A percentile compares a stretch with the other conserved stretches of the same genome.
Evolutionary conservation across 441 rosid species (phyloP).

Genomic region (Populus hybrid): DNA sequence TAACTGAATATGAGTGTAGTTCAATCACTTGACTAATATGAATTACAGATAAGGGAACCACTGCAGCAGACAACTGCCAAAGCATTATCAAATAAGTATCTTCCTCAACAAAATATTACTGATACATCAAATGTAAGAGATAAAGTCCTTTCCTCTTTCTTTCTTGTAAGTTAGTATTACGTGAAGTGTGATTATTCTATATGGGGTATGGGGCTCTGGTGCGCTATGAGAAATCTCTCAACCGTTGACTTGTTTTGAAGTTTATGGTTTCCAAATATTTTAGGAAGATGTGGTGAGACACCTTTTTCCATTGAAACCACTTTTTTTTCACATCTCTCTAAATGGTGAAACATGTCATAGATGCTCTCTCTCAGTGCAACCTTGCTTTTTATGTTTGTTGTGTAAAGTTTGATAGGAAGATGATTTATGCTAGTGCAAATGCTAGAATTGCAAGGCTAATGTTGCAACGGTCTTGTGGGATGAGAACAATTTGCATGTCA

Average conservation of each 20-base stretch:
- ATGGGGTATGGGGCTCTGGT: neutral
- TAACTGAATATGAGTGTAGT: neutral
- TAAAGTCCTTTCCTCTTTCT: neutral
- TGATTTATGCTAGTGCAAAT: neutral
- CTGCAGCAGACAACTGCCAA: slow-evolving; percentile 23
- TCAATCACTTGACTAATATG: slow-evolving; percentile 8
- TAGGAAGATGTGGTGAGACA: neutral
- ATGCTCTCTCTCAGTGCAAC: neutral
- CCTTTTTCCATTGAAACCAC: neutral
- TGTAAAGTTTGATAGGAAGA: neutral
- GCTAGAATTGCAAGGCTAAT: neutral
- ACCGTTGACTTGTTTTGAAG: neutral
- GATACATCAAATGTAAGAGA: slow-evolving; percentile 43
- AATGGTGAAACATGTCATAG: neutral
- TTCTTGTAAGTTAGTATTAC: neutral
- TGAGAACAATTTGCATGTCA: neutral
- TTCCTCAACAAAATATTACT: slow-evolving; percentile 20
- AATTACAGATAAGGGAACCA: slow-evolving; percentile 18
- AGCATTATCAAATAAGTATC: slow-evolving; percentile 33
- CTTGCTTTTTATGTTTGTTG: neutral
- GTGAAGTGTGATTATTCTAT: neutral
- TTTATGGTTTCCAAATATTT: too few species aligned
- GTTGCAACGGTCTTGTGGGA: neutral
- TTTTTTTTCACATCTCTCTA: neutral
- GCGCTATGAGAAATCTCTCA: neutral